phyloP scores from a whole-genome alignment of 2,329 filamentous ascomycete species.

The Bertia moriformis region DNA sequence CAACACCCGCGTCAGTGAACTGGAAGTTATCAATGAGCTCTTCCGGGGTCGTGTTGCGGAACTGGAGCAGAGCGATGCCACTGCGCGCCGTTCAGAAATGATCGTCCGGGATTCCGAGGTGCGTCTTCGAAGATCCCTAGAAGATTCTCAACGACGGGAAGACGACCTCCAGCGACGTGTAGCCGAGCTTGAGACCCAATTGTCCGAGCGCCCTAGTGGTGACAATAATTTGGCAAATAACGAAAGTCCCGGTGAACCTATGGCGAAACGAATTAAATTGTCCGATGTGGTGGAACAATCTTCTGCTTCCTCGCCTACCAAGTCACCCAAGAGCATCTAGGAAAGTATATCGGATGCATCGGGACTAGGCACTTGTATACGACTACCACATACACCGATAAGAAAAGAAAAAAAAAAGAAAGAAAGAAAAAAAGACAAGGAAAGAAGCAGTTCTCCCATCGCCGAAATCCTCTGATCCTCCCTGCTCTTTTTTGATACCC shows the following conservation, averaged over 20 bases:
- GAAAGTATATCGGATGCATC: too few relatives aligned
- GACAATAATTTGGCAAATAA: background rate
- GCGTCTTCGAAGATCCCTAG: slow-evolving; percentile 46
- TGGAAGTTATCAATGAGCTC: slow-evolving; percentile 85
- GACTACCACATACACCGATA: background rate
- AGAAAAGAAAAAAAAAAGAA: too few relatives aligned
- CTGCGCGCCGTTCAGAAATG: slow-evolving; percentile 43
- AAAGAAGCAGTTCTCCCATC: background rate
- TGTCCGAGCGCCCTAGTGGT: background rate
- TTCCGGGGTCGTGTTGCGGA: slow-evolving; percentile 63
- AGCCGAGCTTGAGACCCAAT: slow-evolving; percentile 54
- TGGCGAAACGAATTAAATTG: background rate
- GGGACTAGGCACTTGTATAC: background rate
- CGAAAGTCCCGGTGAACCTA: background rate
- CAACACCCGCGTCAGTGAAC: slow-evolving; percentile 88
- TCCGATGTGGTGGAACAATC: background rate
- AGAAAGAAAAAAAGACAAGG: too few relatives aligned
- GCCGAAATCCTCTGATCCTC: background rate
- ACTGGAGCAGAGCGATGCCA: slow-evolving; percentile 63
- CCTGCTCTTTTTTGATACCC: slow-evolving; percentile 1
- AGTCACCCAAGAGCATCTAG: background rate
- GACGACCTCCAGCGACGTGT: slow-evolving; percentile 69
- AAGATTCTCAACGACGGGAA: slow-evolving; percentile 66
- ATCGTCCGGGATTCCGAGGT: slow-evolving; percentile 21
- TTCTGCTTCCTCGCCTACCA: background rate